These are phyloP conservation scores for Psilocybe subaeruginosa DNA, from an alignment of 768 basidiomycete species.

Conservation along the genomic window DNA sequence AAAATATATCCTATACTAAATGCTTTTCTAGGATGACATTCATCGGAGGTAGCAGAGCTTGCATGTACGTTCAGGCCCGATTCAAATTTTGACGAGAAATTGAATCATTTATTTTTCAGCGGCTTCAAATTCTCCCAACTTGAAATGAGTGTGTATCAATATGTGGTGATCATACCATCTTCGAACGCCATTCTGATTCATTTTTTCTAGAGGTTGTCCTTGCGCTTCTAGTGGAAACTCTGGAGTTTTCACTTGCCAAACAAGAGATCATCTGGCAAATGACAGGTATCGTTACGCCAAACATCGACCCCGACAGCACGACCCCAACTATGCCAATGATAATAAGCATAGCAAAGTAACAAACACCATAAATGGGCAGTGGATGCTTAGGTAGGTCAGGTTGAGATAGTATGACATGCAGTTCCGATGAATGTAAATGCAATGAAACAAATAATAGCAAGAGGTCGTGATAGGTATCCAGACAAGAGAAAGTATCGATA, in stretches of 20 bases:
- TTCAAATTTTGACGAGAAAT: too few species aligned
- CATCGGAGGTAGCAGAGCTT: conserved; percentile 45
- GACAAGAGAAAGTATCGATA: background rate
- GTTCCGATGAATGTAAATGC: background rate
- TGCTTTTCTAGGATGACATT: conserved; percentile 35
- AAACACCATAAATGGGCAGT: too few species aligned
- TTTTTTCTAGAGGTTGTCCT: conserved; percentile 25
- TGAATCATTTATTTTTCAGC: conserved; percentile 21
- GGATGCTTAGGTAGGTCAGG: too few species aligned
- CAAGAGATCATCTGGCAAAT: conserved; percentile 31
- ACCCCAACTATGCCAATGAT: conserved; percentile 12
- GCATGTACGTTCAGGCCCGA: conserved; percentile 38
- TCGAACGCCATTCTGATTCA: background rate
- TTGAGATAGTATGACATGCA: background rate
- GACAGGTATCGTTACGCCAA: conserved; percentile 26
- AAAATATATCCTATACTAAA: background rate
- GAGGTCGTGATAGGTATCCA: too few species aligned
- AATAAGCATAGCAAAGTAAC: conserved; percentile 7
- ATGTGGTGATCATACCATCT: background rate
- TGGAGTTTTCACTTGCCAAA: conserved; percentile 25
- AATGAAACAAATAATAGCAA: background rate
- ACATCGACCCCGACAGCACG: background rate
- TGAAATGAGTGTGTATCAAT: conserved; percentile 47
- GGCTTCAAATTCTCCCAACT: conserved; percentile 60
- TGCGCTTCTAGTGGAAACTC: conserved; percentile 19